phyloP scores from a whole-genome alignment of 495 filamentous ascomycete genomes.

The Neurospora sp. region DNA sequence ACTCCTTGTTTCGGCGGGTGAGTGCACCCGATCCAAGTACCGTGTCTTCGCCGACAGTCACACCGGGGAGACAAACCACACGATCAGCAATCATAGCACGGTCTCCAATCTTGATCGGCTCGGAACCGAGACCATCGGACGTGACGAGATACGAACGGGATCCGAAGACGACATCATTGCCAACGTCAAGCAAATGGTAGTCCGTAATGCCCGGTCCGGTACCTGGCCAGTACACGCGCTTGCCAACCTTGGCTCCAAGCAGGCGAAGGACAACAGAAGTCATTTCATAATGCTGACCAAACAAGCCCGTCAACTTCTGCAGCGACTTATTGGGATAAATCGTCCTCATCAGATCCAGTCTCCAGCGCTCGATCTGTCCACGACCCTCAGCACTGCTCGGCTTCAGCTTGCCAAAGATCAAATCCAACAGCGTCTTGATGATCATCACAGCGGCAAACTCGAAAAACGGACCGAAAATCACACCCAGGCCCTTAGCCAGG shows the following conservation, averaged over 20 bases:
- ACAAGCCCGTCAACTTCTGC: conserved; percentile 24
- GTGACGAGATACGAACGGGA: conserved; percentile 35
- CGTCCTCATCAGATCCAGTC: conserved; percentile 22
- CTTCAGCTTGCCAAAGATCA: conserved; percentile 19
- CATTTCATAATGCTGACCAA: conserved; percentile 33
- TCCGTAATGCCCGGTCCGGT: conserved; percentile 35
- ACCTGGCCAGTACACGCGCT: conserved; percentile 39
- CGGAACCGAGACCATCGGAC: conserved; percentile 32
- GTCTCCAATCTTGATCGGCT: conserved; percentile 26
- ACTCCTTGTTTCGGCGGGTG: conserved; percentile 26
- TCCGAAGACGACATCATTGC: conserved; percentile 37
- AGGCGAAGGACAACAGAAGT: conserved; percentile 30
- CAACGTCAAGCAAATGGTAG: conserved; percentile 36
- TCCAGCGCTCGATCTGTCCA: conserved; percentile 23
- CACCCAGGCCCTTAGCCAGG: conserved; percentile 21
- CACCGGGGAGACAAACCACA: conserved; percentile 28
- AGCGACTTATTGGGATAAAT: conserved; percentile 24
- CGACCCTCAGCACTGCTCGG: conserved; percentile 17
- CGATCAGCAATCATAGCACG: conserved; percentile 30
- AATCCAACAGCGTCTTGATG: conserved; percentile 4
- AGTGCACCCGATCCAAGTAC: conserved; percentile 37
- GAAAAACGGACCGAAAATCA: conserved; percentile 26
- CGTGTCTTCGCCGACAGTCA: conserved; percentile 21
- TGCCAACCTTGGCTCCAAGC: conserved; percentile 34
- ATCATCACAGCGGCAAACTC: conserved; percentile 22